phyloP scores from a whole-genome alignment of 2,329 filamentous ascomycete species.

The Didymellaceae sp. region DNA sequence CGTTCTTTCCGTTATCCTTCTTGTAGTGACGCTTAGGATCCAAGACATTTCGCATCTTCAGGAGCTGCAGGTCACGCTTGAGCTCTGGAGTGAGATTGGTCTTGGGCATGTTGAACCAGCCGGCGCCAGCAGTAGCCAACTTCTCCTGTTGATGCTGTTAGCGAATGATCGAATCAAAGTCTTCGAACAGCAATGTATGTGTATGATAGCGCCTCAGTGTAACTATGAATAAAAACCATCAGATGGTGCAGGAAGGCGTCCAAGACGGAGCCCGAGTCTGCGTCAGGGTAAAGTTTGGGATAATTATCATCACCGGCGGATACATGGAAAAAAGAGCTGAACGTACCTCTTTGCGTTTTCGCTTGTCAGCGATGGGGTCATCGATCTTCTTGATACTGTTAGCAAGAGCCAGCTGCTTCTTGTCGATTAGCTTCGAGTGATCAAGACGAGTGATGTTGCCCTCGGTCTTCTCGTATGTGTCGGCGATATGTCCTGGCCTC shows the following conservation, averaged over 20 bases:
- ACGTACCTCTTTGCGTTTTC: constrained; percentile 60
- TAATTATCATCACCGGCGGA: constrained; percentile 74
- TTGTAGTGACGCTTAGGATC: constrained; percentile 92
- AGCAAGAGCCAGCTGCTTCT: constrained; percentile 56
- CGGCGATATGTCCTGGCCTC: constrained; percentile 54
- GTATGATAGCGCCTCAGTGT: constrained; percentile 67
- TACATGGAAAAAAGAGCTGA: constrained; percentile 33
- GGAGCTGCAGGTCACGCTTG: constrained; percentile 85
- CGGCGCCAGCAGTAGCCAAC: constrained; percentile 73
- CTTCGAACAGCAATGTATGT: constrained; percentile 16
- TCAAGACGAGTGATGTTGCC: constrained; percentile 62
- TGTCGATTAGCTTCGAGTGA: constrained; percentile 57
- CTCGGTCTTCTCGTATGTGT: constrained; percentile 62
- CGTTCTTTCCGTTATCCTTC: constrained; percentile 75
- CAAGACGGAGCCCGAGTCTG: constrained; percentile 80
- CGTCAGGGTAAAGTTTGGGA: constrained; percentile 73
- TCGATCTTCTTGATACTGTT: constrained; percentile 61
- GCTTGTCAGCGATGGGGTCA: constrained; percentile 58
- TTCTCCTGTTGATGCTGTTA: constrained; percentile 55
- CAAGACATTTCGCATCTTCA: constrained; percentile 87
- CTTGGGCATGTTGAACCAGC: constrained; percentile 88
- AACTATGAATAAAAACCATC: constrained; percentile 75
- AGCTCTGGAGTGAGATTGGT: constrained; percentile 84
- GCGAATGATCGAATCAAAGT: constrained; percentile 14
- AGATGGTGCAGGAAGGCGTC: constrained; percentile 74